Evolutionary conservation across 305 asterid genomes (phyloP).

Genomic region (Solanum hybrid): DNA sequence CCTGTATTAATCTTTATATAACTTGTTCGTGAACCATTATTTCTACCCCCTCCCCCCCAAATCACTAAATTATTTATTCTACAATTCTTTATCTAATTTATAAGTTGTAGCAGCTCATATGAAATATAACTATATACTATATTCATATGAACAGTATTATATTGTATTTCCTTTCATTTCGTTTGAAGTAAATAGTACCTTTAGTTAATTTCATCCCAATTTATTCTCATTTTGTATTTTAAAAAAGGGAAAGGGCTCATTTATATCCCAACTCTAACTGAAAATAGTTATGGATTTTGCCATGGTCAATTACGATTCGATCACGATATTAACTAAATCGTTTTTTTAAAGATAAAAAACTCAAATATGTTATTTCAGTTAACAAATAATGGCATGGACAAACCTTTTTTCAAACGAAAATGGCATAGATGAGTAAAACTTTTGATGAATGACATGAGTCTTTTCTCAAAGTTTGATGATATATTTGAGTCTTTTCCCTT

Average conservation of each 20-base stretch:
- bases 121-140: neutral
- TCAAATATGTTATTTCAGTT: too few species aligned
- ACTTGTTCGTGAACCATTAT: neutral
- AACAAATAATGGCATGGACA: too few species aligned
- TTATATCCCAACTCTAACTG: neutral
- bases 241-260: neutral
- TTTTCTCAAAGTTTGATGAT: neutral
- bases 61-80: neutral
- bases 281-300: neutral
- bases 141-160: neutral
- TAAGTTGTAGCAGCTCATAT: neutral
- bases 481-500: too few species aligned
- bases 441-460: neutral
- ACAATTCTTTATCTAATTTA: neutral
- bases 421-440: too few species aligned
- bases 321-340: too few species aligned
- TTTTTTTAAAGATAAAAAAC: too few species aligned
- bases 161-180: neutral
- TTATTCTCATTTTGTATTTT: neutral
- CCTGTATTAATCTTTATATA: neutral
- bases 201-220: neutral
- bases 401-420: neutral
- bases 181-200: neutral
- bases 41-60: neutral
- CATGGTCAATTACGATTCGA: neutral